Conservation (phyloP, 169 alveolate species). For the Plasmodium relictum region DNA sequence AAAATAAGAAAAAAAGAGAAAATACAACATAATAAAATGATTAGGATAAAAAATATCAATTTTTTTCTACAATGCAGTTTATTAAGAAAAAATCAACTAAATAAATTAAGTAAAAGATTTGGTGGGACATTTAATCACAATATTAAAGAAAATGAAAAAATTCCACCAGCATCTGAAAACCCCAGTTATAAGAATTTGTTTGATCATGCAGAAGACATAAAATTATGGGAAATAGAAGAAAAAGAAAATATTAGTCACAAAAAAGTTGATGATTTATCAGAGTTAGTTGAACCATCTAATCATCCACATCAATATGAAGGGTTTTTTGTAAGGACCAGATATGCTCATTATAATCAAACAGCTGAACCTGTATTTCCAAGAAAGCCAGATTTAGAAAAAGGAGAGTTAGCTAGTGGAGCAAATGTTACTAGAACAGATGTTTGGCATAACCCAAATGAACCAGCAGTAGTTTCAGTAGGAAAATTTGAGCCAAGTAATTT, state of each 20-base stretch:
- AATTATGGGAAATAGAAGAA: constrained; percentile 87
- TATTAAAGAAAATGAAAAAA: constrained; percentile 79
- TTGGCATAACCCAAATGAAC: constrained; percentile 91
- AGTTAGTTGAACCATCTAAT: constrained; percentile 85
- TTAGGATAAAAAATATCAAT: constrained; percentile 24
- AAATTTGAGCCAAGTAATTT: constrained; percentile 90
- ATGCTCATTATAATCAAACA: constrained; percentile 90
- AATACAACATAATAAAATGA: constrained; percentile 34
- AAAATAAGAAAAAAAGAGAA: not conserved
- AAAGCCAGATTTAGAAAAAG: constrained; percentile 88
- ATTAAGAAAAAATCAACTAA: constrained; percentile 41
- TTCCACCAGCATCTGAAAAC: constrained; percentile 90
- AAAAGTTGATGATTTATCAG: constrained; percentile 78
- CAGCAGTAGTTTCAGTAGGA: constrained; percentile 90
- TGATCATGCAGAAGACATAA: constrained; percentile 90
- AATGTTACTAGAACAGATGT: constrained; percentile 90
- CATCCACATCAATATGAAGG: constrained; percentile 88
- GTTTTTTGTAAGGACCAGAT: constrained; percentile 82
- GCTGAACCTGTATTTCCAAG: constrained; percentile 92
- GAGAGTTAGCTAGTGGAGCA: constrained; percentile 91
- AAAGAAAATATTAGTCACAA: constrained; percentile 79
- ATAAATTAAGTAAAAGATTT: constrained; percentile 72
- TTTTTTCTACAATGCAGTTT: constrained; percentile 27
- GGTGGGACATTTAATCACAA: constrained; percentile 82
- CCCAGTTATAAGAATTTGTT: constrained; percentile 89